These are phyloP conservation scores for Pichia sp. DNA, from an alignment of 1,139 yeast genomes.

Conservation along the genomic window DNA sequence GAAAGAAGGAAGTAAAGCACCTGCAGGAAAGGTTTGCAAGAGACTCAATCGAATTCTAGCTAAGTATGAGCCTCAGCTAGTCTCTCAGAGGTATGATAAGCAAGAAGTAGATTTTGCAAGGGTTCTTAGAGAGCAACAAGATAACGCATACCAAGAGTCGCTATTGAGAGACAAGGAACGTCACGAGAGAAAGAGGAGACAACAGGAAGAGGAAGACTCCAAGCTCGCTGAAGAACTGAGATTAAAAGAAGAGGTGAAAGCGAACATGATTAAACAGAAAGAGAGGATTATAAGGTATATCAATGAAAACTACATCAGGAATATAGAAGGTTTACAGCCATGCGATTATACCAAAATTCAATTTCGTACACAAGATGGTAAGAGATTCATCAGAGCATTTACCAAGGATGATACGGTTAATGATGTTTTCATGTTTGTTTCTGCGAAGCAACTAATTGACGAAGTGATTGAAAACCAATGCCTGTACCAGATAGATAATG, in stretches of 20 bases:
- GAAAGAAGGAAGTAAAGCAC: background rate
- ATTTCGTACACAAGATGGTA: background rate
- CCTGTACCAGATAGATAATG: too few relatives aligned
- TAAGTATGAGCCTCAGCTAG: conserved; percentile 45
- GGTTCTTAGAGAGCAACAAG: conserved; percentile 47
- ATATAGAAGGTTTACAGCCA: conserved; percentile 24
- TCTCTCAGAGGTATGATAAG: conserved; percentile 43
- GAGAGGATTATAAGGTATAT: background rate
- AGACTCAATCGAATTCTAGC: conserved; percentile 33
- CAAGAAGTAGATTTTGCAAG: conserved; percentile 48
- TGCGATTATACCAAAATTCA: conserved; percentile 15
- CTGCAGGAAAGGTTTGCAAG: conserved; percentile 22
- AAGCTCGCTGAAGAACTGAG: conserved; percentile 13
- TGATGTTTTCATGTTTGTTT: conserved; percentile 62
- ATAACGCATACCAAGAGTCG: conserved; percentile 47
- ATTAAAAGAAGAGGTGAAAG: conserved; percentile 11
- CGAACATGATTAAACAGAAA: conserved; percentile 4
- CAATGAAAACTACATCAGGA: conserved; percentile 12
- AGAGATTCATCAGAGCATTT: conserved; percentile 6
- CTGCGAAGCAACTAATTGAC: conserved; percentile 32
- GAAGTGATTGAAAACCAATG: conserved; percentile 1
- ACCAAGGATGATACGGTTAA: conserved; percentile 24
- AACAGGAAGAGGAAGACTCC: conserved; percentile 9
- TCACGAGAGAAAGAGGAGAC: conserved; percentile 19
- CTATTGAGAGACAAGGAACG: conserved; percentile 35